Percentiles rank a stretch among this genome's conserved stretches.
phyloP scores from a whole-genome alignment of 2,329 filamentous ascomycete species.

The Beauveria medogensis region DNA sequence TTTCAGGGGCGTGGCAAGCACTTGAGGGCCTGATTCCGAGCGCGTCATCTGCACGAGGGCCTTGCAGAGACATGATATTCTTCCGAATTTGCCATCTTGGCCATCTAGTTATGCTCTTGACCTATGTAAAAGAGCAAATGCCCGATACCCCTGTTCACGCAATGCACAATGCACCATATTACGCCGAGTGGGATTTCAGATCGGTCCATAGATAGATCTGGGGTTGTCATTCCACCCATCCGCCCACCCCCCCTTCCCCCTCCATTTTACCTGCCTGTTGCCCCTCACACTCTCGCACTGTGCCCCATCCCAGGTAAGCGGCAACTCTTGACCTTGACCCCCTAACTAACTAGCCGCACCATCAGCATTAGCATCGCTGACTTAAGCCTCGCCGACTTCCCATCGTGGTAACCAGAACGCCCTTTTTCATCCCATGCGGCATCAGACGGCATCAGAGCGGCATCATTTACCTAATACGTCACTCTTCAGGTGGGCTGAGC shows the following conservation, averaged over 20 bases:
- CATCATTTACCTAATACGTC: constrained; percentile 1
- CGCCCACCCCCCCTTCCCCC: neutral
- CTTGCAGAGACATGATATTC: neutral
- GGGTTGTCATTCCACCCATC: neutral
- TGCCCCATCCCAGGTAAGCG: neutral
- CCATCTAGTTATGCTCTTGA: neutral
- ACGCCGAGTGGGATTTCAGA: neutral
- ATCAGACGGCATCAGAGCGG: neutral
- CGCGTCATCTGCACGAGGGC: neutral
- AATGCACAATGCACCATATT: neutral
- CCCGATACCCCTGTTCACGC: constrained; percentile 2
- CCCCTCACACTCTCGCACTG: neutral
- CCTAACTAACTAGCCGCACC: neutral
- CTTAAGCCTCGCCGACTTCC: constrained; percentile 10
- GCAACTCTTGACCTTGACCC: neutral
- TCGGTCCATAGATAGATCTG: constrained; percentile 9
- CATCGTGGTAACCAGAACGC: constrained; percentile 10
- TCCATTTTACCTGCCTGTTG: neutral
- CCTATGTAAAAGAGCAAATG: neutral
- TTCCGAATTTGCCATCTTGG: neutral
- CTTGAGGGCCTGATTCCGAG: too few species aligned
- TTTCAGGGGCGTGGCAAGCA: neutral
- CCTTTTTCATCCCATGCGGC: constrained; percentile 5
- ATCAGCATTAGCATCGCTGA: constrained; percentile 11
- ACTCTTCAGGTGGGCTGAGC: neutral